Conservation (phyloP, 768 basidiomycete species). For the Calocera viscosa region DNA sequence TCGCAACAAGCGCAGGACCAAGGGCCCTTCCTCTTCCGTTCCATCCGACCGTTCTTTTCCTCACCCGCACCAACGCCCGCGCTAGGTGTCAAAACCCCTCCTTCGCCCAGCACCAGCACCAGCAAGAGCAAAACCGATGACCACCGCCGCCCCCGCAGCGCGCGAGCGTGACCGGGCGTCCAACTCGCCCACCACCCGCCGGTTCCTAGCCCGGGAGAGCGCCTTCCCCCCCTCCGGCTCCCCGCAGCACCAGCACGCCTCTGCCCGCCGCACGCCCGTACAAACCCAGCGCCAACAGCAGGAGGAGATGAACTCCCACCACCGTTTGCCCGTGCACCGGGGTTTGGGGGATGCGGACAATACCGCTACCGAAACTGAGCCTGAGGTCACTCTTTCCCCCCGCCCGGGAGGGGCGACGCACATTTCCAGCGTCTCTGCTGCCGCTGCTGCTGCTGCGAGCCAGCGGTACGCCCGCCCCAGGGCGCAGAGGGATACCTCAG, state of each 20-base stretch:
- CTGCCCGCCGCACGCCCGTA: background rate
- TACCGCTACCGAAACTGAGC: background rate
- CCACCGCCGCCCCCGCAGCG: background rate
- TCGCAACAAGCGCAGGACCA: background rate
- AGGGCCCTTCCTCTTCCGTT: background rate
- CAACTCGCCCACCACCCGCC: background rate
- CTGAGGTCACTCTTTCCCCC: background rate
- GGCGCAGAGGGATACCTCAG: background rate
- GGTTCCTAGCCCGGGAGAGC: background rate
- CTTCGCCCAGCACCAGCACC: no score
- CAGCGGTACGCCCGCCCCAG: background rate
- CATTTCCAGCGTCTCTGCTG: background rate
- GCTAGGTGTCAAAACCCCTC: background rate
- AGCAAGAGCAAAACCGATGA: background rate
- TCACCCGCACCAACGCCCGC: background rate
- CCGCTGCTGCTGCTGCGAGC: background rate
- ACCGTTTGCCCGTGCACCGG: background rate
- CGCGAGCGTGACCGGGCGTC: background rate
- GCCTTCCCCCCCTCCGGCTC: background rate
- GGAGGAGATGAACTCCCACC: background rate
- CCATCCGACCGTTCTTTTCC: background rate
- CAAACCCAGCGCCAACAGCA: background rate
- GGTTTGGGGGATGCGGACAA: background rate
- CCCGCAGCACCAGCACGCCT: background rate
- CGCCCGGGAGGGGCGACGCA: background rate